Evolutionary conservation across 2,329 filamentous ascomycete genomes (phyloP).

Genomic region (Fusarium poae): DNA sequence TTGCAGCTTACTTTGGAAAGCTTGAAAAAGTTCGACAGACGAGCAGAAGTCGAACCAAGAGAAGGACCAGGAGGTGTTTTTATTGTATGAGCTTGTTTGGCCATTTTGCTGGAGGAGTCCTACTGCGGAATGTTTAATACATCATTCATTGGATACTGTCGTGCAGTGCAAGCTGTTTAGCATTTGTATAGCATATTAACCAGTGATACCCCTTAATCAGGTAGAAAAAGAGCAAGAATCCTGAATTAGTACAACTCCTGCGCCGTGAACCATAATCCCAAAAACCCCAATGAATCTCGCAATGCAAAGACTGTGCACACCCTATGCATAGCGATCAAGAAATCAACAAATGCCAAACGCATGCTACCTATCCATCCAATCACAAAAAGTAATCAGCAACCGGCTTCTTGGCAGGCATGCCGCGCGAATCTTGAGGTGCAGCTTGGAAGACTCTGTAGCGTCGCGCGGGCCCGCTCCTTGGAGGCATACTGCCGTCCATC

Average conservation of each 20-base stretch:
- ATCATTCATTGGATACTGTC: neutral
- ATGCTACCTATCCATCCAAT: conserved; percentile 19
- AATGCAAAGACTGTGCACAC: conserved; percentile 40
- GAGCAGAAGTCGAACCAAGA: conserved; percentile 20
- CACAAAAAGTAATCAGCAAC: conserved; percentile 95
- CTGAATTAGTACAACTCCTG: conserved; percentile 42
- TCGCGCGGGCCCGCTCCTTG: conserved; percentile 79
- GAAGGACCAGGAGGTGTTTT: conserved; percentile 9
- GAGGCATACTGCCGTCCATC: conserved; percentile 61
- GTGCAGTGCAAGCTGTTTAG: conserved; percentile 11
- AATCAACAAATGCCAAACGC: conserved; percentile 7
- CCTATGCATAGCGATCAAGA: conserved; percentile 17
- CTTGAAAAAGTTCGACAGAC: conserved; percentile 17
- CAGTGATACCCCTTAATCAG: conserved; percentile 33
- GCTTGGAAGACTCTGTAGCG: conserved; percentile 97
- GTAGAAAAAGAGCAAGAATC: conserved; percentile 25
- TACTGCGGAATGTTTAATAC: neutral
- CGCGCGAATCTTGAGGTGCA: conserved; percentile 92
- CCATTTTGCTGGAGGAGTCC: neutral
- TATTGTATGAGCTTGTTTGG: conserved; percentile 17
- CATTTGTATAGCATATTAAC: conserved; percentile 30
- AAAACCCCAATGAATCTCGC: conserved; percentile 35
- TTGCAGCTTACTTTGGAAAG: conserved; percentile 6
- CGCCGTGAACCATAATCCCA: conserved; percentile 43
- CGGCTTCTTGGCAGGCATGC: conserved; percentile 99